Base-by-base conservation (phyloP, 2,329 filamentous ascomycete genomes). In the Cladosporium sp. region DNA sequence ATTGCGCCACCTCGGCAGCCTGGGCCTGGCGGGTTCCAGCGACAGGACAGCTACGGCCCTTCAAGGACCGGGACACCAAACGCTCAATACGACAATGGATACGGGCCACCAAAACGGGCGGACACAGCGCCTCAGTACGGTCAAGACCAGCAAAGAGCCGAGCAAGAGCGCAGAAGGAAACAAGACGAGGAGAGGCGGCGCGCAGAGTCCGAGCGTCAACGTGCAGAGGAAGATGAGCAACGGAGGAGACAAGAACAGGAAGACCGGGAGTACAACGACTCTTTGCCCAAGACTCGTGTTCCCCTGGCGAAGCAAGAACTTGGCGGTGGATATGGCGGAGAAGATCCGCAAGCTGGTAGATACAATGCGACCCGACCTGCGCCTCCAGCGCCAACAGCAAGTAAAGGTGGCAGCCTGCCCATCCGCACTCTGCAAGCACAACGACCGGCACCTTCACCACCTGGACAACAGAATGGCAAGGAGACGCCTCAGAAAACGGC, bases 261-360 rank as follows among this genome's bases (percentile, higher is more conserved):
- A 65, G 63, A 67, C 44, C 64, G 64, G 30, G 88, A 84, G 15
- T 96, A 96, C 70, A 96, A 97, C 68, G 87, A 89, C 30, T 89
- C 88, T 19, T 73, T 96, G 53, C 92, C 90, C 27, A 87, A 95
- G 74, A 84, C 80, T 56, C 89, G 88, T 66, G 73, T 84, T 9
- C 88, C 89, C 2, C 64, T 93, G 58, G 90, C 91, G 27, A 89
- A 97, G 68, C 91, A 96, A 70, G 93, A 97, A 68, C 73, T 97
- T 59, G 89, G 88, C 51, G 84, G 85, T 27, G 32, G 32, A n/a
- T 78, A 81, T 34, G 75, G 78, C 54, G 39, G 55, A 17, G 56
- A 66, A 30, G 74, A 74, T 54, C 70, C 70, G 18, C 69, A 74
- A 17, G 66, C 78, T 12, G 66, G 84, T 60, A 82, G 89, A 55